phyloP scores from a whole-genome alignment of 352 stramenopile species.

The Phytophthora hybrid region DNA sequence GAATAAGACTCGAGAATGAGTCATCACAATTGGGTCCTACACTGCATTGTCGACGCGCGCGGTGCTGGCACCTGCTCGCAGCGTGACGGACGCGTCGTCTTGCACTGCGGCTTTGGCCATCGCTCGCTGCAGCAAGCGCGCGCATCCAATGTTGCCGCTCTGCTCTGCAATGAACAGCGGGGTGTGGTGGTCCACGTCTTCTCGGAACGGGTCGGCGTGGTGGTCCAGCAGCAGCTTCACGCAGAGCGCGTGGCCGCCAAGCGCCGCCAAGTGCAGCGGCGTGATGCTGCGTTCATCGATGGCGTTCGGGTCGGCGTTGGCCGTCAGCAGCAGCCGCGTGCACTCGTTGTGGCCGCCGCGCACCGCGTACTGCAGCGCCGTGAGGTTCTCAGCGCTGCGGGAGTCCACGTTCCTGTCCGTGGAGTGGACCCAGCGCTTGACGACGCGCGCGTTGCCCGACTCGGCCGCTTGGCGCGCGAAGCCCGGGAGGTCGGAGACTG shows the following conservation, averaged over 20 bases:
- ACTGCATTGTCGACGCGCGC: slow-evolving; percentile 74
- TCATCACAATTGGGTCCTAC: slow-evolving; percentile 34
- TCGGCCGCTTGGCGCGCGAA: slow-evolving; percentile 78
- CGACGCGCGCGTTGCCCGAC: slow-evolving; percentile 74
- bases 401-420: slow-evolving; percentile 71
- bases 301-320: slow-evolving; percentile 73
- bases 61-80: slow-evolving; percentile 61
- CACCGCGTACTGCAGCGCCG: slow-evolving; percentile 79
- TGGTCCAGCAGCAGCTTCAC: slow-evolving; percentile 85
- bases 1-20: slow-evolving; percentile 16
- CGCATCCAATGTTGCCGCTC: slow-evolving; percentile 82
- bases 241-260: slow-evolving; percentile 78
- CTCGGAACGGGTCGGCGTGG: slow-evolving; percentile 82
- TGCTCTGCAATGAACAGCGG: slow-evolving; percentile 73
- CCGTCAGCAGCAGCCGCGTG: slow-evolving; percentile 66
- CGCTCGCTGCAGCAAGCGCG: slow-evolving; percentile 71
- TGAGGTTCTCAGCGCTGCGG: slow-evolving; percentile 79
- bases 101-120: slow-evolving; percentile 78
- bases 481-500: slow-evolving; percentile 55
- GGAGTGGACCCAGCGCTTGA: slow-evolving; percentile 87
- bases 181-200: slow-evolving; percentile 82
- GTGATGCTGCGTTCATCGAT: slow-evolving; percentile 79
- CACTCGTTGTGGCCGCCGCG: slow-evolving; percentile 85
- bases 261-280: slow-evolving; percentile 74
- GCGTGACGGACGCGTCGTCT: slow-evolving; percentile 64